Evolutionary conservation across 2,329 filamentous ascomycete species (phyloP).

Genomic region (Cyphellophora attinorum): DNA sequence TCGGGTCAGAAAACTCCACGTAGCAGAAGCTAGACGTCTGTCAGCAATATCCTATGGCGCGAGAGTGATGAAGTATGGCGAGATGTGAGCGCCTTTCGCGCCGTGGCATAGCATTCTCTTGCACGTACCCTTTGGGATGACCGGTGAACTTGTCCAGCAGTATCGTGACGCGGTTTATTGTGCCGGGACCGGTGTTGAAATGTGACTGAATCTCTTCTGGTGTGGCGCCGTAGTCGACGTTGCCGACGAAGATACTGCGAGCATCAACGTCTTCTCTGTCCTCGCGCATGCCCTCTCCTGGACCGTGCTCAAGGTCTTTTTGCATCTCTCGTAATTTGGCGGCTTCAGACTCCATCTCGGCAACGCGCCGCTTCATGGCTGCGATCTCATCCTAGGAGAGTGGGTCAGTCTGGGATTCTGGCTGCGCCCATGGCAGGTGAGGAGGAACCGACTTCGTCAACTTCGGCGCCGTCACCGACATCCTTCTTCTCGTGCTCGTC

Average conservation of each 20-base stretch:
- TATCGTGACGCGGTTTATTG: conserved; percentile 97
- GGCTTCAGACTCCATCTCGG: conserved; percentile 85
- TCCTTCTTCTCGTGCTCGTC: conserved; percentile 27
- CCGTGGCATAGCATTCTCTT: too few species aligned
- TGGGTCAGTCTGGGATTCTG: conserved; percentile 1
- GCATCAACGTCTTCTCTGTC: conserved; percentile 94
- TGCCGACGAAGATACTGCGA: conserved; percentile 94
- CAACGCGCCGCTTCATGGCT: conserved; percentile 77
- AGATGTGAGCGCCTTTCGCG: too few species aligned
- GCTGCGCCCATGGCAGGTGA: too few species aligned
- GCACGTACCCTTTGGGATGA: conserved; percentile 97
- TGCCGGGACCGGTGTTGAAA: conserved; percentile 83
- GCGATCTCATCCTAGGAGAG: conserved; percentile 61
- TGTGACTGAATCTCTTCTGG: conserved; percentile 98
- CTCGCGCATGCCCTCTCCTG: conserved; percentile 37
- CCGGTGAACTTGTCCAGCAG: conserved; percentile 96
- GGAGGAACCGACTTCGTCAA: conserved; percentile 35
- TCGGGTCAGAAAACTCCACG: conserved; percentile 94
- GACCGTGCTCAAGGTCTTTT: conserved; percentile 56
- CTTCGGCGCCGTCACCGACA: conserved; percentile 29
- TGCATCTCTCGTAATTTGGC: conserved; percentile 83
- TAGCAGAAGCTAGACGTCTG: too few species aligned
- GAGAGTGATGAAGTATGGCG: too few species aligned
- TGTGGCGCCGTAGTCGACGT: conserved; percentile 94
- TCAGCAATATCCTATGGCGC: too few species aligned